Percentiles rank a stretch among this genome's conserved stretches.
Evolutionary conservation across 2,329 filamentous ascomycete genomes (phyloP).

Genomic region (Cordyceps pruinosa): DNA sequence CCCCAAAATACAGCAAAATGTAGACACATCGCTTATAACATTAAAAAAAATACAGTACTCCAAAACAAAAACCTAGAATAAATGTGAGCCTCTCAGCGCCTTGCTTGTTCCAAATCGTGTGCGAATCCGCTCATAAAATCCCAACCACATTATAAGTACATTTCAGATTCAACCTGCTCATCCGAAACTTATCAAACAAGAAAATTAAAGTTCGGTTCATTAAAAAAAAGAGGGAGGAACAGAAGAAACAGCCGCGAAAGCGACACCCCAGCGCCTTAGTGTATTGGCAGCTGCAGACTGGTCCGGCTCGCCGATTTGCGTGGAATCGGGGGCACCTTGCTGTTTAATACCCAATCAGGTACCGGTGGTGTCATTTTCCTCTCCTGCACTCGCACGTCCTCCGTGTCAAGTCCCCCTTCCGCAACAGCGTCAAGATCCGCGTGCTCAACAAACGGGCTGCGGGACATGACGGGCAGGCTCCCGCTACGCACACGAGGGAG

Average conservation of each 20-base stretch:
- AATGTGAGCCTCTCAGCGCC: background rate
- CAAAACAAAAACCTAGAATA: background rate
- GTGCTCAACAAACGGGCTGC: conserved; percentile 2
- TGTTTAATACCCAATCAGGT: conserved; percentile 11
- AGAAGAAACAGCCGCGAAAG: background rate
- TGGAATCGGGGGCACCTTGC: conserved; percentile 5
- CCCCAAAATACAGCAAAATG: background rate
- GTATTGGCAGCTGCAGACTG: background rate
- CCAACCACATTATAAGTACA: background rate
- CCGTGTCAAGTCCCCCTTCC: background rate
- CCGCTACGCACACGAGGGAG: conserved; percentile 49
- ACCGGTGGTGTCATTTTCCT: conserved; percentile 13
- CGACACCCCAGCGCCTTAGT: background rate
- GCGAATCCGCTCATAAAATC: background rate
- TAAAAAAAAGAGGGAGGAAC: background rate
- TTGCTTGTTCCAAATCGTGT: conserved; percentile 5
- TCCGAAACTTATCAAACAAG: background rate
- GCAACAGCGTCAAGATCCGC: background rate
- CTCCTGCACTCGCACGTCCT: background rate
- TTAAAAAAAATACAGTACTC: background rate
- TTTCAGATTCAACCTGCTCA: background rate
- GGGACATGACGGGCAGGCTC: conserved; percentile 36
- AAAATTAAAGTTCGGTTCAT: background rate
- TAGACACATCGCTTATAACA: background rate
- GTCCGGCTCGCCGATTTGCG: conserved; percentile 2